Evolutionary conservation across 2,329 filamentous ascomycete genomes (phyloP).

Genomic region (Exophiala oligosperma): DNA sequence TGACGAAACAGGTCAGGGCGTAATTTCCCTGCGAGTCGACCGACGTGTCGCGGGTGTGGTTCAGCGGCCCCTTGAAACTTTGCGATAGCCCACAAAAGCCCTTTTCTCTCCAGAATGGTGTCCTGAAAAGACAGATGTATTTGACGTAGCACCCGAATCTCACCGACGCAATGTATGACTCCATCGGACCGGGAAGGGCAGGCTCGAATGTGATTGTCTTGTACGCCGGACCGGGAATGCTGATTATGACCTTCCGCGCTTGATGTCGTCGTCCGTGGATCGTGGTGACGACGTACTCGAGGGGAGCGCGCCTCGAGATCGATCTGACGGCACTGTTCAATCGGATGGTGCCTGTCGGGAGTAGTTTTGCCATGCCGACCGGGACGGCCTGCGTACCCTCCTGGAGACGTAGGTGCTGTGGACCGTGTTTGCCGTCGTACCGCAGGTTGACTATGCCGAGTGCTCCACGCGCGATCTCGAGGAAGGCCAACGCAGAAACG

Average conservation of each 20-base stretch:
- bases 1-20: conserved; percentile 43
- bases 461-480: conserved; percentile 55
- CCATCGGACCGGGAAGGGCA: conserved; percentile 42
- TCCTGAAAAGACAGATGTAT: conserved; percentile 44
- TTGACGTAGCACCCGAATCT: conserved; percentile 53
- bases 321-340: conserved; percentile 31
- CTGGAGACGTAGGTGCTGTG: conserved; percentile 51
- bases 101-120: conserved; percentile 48
- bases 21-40: conserved; percentile 30
- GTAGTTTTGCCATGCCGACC: conserved; percentile 34
- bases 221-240: conserved; percentile 48
- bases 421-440: conserved; percentile 54
- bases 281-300: conserved; percentile 30
- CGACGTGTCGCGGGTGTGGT: conserved; percentile 40
- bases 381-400: conserved; percentile 49
- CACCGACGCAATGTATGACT: conserved; percentile 35
- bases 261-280: conserved; percentile 26
- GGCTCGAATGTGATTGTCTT: conserved; percentile 50
- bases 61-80: conserved; percentile 39
- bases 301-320: conserved; percentile 31
- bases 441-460: conserved; percentile 54
- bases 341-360: conserved; percentile 33
- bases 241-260: conserved; percentile 49
- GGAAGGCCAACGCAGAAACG: conserved; percentile 53
- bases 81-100: conserved; percentile 38